Percentiles rank a stretch among this genome's conserved stretches.
phyloP scores from a whole-genome alignment of 2,329 filamentous ascomycete species.

The Penicillium frequentans region DNA sequence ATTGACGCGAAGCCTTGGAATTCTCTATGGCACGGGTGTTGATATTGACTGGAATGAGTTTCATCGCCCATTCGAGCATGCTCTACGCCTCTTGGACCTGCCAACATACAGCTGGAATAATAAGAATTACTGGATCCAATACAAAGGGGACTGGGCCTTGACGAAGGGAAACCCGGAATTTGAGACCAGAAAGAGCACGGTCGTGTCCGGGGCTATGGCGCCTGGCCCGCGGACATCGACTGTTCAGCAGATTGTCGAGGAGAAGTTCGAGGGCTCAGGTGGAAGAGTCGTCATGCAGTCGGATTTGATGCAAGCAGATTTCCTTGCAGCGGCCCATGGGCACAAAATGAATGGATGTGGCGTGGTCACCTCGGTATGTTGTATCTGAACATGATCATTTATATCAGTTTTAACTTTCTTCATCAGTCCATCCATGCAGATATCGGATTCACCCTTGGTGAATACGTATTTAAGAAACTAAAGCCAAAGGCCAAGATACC shows the following conservation, averaged over 20 bases:
- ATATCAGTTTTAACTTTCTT: too few species aligned
- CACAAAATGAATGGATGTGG: conserved; percentile 46
- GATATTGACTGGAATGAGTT: neutral
- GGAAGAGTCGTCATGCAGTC: conserved; percentile 40
- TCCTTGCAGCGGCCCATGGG: conserved; percentile 41
- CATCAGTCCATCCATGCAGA: conserved; percentile 1
- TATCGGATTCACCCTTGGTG: neutral
- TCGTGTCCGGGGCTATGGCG: too few species aligned
- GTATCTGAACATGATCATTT: neutral
- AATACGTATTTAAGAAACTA: neutral
- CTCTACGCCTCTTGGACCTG: conserved; percentile 60
- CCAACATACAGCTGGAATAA: conserved; percentile 69
- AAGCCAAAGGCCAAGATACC: neutral
- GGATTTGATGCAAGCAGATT: conserved; percentile 42
- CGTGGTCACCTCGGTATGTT: conserved; percentile 47
- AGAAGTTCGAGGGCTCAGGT: conserved; percentile 27
- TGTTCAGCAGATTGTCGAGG: conserved; percentile 32
- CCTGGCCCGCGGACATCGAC: conserved; percentile 1
- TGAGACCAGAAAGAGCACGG: neutral
- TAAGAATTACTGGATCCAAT: conserved; percentile 73
- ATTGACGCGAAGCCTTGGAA: neutral
- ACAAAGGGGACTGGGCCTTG: conserved; percentile 70
- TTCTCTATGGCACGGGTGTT: neutral
- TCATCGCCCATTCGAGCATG: conserved; percentile 41
- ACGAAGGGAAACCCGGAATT: conserved; percentile 51